Base-by-base conservation (phyloP, 2,329 filamentous ascomycete species). In the Mycosphaerelloides madeirae region DNA sequence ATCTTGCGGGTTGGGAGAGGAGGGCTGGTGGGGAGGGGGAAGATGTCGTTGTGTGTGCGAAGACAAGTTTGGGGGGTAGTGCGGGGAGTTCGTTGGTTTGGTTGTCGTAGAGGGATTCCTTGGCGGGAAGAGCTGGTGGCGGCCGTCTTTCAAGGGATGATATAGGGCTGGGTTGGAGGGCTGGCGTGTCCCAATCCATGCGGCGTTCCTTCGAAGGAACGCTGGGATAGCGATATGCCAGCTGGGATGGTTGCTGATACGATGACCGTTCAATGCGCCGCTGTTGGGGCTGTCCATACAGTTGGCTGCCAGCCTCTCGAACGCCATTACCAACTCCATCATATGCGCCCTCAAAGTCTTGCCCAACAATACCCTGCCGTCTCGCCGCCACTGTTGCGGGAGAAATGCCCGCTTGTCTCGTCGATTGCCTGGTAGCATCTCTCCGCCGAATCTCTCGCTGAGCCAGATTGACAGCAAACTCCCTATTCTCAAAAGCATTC, bases 381-480 rank as follows among this genome's bases (percentile, higher is more conserved):
- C 60, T 34, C 13, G 51, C 50, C 15, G 58, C 60, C 14, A 61
- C 53, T 11, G 54, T 59, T 14, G 43, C 75, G 38, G 75, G 72
- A 0, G 75, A 70, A 2, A 80, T 70, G 0, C 77, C 80, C 19
- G 78, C 74, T 53, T 79, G 75, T 25, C 77, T 74, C 19, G 59
- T 65, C 29, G 56, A 58, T 43, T 54, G 54, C 33, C 80, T 73
- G 32, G 73, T 75, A 12, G 77, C 79, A 56, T 85, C 82, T 53
- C 87, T 75, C 32, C 85, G 75, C 44, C 70, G 73, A 45, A 89
- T 77, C 65, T 94, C 87, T 43, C 78, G 78, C 50, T 83, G 81
- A 0, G 87, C 87, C 22, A 94, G 65, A 52, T 84, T 79, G 6
- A 94, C 81, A 0, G 88, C 89, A 35, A 94, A 68, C 9, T 90